Evolutionary conservation across 140 eudicot genomes (phyloP), one percentile per base, ranked within the genome.

Genomic region (Erigeron philadelphicus): DNA sequence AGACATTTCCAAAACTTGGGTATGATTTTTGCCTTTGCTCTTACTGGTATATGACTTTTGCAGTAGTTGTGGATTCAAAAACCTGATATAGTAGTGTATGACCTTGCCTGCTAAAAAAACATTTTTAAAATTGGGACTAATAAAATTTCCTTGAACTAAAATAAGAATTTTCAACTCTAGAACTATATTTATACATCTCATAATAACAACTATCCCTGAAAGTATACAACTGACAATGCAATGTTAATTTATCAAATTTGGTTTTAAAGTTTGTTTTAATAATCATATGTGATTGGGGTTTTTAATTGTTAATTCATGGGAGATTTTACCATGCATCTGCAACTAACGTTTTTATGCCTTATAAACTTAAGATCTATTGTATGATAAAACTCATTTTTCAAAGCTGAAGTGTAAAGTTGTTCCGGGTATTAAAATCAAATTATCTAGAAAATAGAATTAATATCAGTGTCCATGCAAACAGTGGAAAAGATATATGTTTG

Each of bases 1-100:
- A 54, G 21, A 54, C 41, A 69, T 40, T 54, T 54, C 38, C 8
- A 41, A 41, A 54, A 69, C 41, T 54, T 69, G 64, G 66, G 18
- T 53, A 7, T 10, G 17, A 11, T 56, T 38, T 1, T 46, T 18
- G 70, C 56, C n/a, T 43, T 44, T 64, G 61, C 8, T 10, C 61
- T 8, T 31, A 54, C 61, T 54, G 8, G 61, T 7, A 54, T 54
- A 54, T 50, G 7, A 50, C 57, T 58, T 11, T 61, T 2, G n/a
- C 9, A 4, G 11, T 35, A 9, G 16, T 7, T 35, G 48, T 25
- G 61, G 17, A 61, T 50, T 67, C 72, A 31, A 21, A 21, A 21
- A 21, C 25, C 25, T 21, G 25, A 21, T 21, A 21, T 21, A 21
- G 25, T 21, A 21, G 25, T 0, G 25, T 21, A 21, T 21, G 1